These are phyloP conservation scores for Xylaria longipes DNA, from an alignment of 495 filamentous ascomycete species.

Conservation along the genomic window DNA sequence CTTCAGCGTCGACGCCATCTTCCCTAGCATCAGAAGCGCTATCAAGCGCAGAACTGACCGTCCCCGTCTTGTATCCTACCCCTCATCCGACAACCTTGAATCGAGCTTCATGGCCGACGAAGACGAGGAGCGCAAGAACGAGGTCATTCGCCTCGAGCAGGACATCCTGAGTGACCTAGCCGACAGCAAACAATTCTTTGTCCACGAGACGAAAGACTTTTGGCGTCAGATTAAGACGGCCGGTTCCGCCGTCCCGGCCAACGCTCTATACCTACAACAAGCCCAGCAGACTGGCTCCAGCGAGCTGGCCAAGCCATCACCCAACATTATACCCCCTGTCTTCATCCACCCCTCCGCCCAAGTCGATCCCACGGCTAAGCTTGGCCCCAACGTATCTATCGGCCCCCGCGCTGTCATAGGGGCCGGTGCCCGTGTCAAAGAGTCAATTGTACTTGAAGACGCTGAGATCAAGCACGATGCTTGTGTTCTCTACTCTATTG, in stretches of 20 bases:
- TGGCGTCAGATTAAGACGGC: constrained; percentile 99
- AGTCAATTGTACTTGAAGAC: constrained; percentile 95
- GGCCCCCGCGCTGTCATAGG: constrained; percentile 85
- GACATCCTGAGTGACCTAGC: constrained; percentile 96
- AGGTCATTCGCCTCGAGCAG: constrained; percentile 94
- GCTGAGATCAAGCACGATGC: constrained; percentile 96
- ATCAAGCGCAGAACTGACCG: constrained; percentile 96
- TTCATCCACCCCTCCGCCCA: constrained; percentile 95
- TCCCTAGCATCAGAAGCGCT: constrained; percentile 91
- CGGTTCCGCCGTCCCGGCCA: constrained; percentile 95
- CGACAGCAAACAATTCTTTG: constrained; percentile 97
- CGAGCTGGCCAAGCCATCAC: constrained; percentile 83
- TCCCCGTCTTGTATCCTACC: constrained; percentile 89
- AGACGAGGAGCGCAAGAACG: constrained; percentile 75
- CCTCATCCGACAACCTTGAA: constrained; percentile 91
- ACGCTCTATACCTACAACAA: constrained; percentile 96
- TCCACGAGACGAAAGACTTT: constrained; percentile 98
- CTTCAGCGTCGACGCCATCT: constrained; percentile 93
- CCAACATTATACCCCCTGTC: constrained; percentile 90
- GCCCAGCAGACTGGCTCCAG: constrained; percentile 83
- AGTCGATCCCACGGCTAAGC: constrained; percentile 94
- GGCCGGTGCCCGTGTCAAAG: constrained; percentile 90
- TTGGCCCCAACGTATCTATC: constrained; percentile 96
- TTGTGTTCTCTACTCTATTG: constrained; percentile 94
- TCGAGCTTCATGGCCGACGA: constrained; percentile 77